Evolutionary conservation across 192 early-diverging fungal genomes (phyloP), one percentile per base, ranked within the genome.

Genomic region (Umbelopsis vinacea): DNA sequence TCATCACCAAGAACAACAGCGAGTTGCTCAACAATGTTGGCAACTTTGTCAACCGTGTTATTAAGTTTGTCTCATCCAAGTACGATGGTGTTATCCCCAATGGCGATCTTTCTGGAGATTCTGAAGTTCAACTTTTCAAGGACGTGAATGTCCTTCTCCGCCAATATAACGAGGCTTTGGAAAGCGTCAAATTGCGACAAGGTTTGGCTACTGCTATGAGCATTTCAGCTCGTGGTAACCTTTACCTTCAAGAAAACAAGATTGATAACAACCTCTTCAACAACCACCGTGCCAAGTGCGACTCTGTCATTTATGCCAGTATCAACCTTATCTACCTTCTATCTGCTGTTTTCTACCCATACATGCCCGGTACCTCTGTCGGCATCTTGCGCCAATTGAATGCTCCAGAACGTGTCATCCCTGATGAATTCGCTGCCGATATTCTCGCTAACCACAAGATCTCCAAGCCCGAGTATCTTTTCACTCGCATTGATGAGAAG

Each of bases 31-130:
- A 92, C 66, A 99, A 98, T 81, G 71, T 97, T 6, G 98, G 98
- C 68, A 99, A 99, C 88, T 95, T 98, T 84, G 92, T 96, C 72
- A 99, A 97, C 85, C 93, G 98, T 72, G 92, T 95, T 33, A 85
- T 98, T 79, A 96, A 96, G 82, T 99, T 98, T 84, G 82, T 95
- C 45, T 78, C 83, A 46, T 85, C 94, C n/a, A 98, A 97, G 79
- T 99, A 98, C 80, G 92, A 89, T 19, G 85, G 90, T n/a, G 79
- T 91, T 4, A 76, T 98, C 23, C 97, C 97, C 8, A 74, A 84
- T 8, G 77, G 80, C 33, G 81, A 82, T 70, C 74, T 86, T 15
- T 78, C 85, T 6, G 86, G 84, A 22, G 85, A 85, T 21, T 63
- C 73, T 50, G 96, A 99, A 75, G 74, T 80, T 69, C 81, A 83